Evolutionary conservation across 2,329 filamentous ascomycete genomes (phyloP).

Genomic region (Incumbomyces delicatus): DNA sequence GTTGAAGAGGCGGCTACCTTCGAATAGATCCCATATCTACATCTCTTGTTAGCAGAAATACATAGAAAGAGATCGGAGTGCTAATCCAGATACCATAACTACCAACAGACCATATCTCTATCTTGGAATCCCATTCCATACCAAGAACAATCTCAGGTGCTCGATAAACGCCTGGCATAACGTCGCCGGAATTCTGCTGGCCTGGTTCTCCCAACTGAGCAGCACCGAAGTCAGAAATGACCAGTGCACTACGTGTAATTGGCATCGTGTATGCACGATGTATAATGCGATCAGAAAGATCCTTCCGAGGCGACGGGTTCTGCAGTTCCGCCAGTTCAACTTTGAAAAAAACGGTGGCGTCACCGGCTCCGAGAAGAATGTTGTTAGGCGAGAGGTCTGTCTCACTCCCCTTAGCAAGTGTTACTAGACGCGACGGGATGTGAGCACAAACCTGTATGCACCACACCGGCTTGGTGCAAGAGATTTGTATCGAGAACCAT

Average conservation of each 20-base stretch:
- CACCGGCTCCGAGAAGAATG: conserved; percentile 23
- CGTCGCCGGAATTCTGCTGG: conserved; percentile 33
- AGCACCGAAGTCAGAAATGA: conserved; percentile 30
- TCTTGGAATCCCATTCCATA: conserved; percentile 28
- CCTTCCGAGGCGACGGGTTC: neutral
- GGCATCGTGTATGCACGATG: neutral
- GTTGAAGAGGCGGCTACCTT: conserved; percentile 28
- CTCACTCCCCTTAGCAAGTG: neutral
- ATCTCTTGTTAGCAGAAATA: too few relatives aligned
- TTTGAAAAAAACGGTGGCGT: neutral
- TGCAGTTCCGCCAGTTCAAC: conserved; percentile 8
- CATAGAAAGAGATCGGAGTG: neutral
- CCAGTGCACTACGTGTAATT: conserved; percentile 7
- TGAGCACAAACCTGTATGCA: conserved; percentile 21
- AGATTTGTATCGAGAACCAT: conserved; percentile 23
- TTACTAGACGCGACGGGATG: neutral
- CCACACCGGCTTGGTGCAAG: conserved; percentile 23
- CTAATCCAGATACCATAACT: conserved; percentile 21
- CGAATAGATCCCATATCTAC: conserved; percentile 29
- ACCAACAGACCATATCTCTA: conserved; percentile 35
- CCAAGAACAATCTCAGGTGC: conserved; percentile 33
- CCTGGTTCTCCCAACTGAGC: conserved; percentile 27
- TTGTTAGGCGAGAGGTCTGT: conserved; percentile 27
- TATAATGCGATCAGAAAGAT: neutral
- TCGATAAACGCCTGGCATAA: conserved; percentile 36